Evolutionary conservation across 345 rosid species (phyloP).

Genomic region (Murraya paniculata): DNA sequence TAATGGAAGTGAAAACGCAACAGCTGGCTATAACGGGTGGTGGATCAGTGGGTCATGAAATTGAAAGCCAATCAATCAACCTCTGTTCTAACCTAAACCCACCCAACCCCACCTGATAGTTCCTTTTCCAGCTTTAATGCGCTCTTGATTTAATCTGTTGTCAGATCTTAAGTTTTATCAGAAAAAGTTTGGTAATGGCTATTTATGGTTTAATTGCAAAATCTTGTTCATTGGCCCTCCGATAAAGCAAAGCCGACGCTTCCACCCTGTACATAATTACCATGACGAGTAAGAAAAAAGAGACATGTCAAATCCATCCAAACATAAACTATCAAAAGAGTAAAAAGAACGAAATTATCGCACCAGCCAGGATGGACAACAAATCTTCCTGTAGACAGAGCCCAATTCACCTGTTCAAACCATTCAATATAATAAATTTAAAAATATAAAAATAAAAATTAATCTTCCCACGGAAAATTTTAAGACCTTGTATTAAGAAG

Average conservation of each 20-base stretch:
- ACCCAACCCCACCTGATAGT: constrained; percentile 16
- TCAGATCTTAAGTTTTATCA: constrained; percentile 32
- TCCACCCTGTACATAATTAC: constrained; percentile 72
- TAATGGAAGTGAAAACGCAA: background rate
- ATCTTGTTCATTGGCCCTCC: constrained; percentile 89
- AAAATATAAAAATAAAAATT: background rate
- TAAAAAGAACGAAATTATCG: constrained; percentile 24
- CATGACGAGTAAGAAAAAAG: background rate
- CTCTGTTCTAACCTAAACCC: constrained; percentile 4
- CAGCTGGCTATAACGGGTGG: constrained; percentile 20
- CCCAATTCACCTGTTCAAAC: constrained; percentile 91
- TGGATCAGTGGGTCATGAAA: background rate
- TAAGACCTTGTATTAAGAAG: background rate
- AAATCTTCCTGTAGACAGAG: constrained; percentile 63
- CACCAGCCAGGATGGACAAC: constrained; percentile 98
- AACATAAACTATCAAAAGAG: background rate
- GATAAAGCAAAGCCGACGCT: constrained; percentile 94
- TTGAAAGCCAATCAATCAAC: background rate
- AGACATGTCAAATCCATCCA: background rate
- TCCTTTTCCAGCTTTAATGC: constrained; percentile 19
- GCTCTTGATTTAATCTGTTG: constrained; percentile 22
- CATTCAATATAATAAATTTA: constrained; percentile 14
- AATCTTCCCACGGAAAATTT: background rate
- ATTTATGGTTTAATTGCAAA: constrained; percentile 75
- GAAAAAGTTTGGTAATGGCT: constrained; percentile 7